These are phyloP conservation scores for Capsella bursapastoris DNA, from an alignment of 345 rosid species.

Conservation along the genomic window DNA sequence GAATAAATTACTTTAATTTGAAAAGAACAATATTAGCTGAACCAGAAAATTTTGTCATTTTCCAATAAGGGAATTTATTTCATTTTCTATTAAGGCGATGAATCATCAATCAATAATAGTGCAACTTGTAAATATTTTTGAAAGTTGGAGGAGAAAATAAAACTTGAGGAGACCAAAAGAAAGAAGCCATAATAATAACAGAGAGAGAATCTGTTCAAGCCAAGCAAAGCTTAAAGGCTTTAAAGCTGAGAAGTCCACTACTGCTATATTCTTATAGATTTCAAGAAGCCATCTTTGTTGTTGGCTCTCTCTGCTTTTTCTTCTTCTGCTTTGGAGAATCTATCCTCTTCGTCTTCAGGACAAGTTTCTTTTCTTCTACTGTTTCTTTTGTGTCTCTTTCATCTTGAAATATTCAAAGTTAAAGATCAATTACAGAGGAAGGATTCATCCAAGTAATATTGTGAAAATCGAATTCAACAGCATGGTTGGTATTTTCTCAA, in stretches of 20 bases:
- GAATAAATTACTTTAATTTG: constrained; percentile 16
- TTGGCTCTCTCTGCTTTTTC: constrained; percentile 5
- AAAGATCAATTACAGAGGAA: constrained; percentile 17
- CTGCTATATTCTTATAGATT: constrained; percentile 19
- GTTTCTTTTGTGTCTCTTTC: neutral
- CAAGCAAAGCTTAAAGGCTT: constrained; percentile 35
- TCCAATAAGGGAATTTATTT: neutral
- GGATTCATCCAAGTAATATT: constrained; percentile 14
- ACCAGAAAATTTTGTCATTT: constrained; percentile 16
- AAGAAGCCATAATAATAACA: constrained; percentile 4
- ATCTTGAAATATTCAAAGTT: neutral
- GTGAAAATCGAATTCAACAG: neutral
- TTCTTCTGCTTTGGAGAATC: constrained; percentile 40
- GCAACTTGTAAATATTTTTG: neutral
- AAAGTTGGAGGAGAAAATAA: constrained; percentile 15
- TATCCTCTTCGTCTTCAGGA: constrained; percentile 29
- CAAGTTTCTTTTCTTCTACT: constrained; percentile 33
- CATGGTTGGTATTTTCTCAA: constrained; percentile 95
- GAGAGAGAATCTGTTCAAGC: constrained; percentile 29
- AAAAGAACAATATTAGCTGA: constrained; percentile 27
- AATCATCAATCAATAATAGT: constrained; percentile 1
- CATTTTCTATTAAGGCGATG: constrained; percentile 6
- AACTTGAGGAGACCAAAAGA: neutral
- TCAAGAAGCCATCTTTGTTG: constrained; percentile 27
- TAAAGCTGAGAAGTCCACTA: constrained; percentile 25